Evolutionary conservation across 345 rosid genomes (phyloP), one percentile per base, ranked within the genome.

Genomic region (Kandelia obovata): DNA sequence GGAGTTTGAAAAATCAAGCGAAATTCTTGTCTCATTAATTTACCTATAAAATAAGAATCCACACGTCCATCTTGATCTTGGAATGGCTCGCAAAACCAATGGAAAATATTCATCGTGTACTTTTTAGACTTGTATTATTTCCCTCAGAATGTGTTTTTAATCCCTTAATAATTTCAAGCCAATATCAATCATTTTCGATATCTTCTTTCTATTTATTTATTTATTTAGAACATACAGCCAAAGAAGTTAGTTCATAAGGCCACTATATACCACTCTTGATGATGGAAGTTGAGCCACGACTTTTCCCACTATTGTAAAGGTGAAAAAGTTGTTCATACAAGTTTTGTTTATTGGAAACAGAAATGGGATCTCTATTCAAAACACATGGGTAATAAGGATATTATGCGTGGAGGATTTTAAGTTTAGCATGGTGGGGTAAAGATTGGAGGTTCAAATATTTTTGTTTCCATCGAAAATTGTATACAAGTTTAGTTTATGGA

Each of bases 211-310:
- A 10, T 2, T 3, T 28, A 2, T 28, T 28, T 28, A 2, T 28
- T 28, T 28, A 16, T 0, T 43, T 43, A 39, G 30, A 49, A 31
- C 23, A 1, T 8, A 49, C 4, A 3, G 57, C 9, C 21, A 5
- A 31, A 11, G 66, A 52, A 62, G 70, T 67, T 64, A 74, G 64
- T 62, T n/a, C 57, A 35, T 59, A 56, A 56, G 27, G 35, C 58
- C 11, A 69, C 27, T 53, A 69, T 21, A 47, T 47, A 47, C 53
- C 68, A 64, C 55, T 34, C 71, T 35, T 49, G 37, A 71, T 63
- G 64, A 58, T 62, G 25, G 68, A 79, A 64, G 70, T 62, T 58
- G 59, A 63, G 82, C 61, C 82, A 75, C 79, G 62, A 28, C 62
- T 66, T 56, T 69, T 15, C 61, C 68, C 69, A 61, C 77, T 37